These are phyloP conservation scores for Polyporus tsugae DNA, from an alignment of 1,284 basidiomycete genomes.

Conservation along the genomic window DNA sequence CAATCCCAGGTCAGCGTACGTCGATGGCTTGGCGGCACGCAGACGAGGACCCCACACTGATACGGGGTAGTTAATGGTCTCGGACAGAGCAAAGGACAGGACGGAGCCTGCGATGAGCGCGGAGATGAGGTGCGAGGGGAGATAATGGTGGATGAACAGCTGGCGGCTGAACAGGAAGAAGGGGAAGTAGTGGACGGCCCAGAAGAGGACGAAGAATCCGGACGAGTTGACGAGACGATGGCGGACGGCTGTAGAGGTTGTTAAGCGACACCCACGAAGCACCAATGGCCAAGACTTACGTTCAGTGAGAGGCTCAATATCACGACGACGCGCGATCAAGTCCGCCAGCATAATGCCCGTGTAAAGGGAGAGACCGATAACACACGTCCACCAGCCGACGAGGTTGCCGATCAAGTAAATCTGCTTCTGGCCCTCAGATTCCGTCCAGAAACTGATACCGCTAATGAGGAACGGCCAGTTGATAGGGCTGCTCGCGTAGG, in stretches of 20 bases:
- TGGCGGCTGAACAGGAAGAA: slow-evolving; percentile 99
- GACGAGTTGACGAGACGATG: slow-evolving; percentile 95
- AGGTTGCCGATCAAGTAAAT: slow-evolving; percentile 98
- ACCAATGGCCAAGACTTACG: slow-evolving; percentile 60
- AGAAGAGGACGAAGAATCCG: slow-evolving; percentile 94
- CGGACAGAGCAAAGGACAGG: slow-evolving; percentile 91
- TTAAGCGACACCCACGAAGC: slow-evolving; percentile 15
- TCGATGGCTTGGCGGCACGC: slow-evolving; percentile 58
- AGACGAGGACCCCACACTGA: slow-evolving; percentile 67
- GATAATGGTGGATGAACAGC: slow-evolving; percentile 97
- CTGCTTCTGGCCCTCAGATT: slow-evolving; percentile 85
- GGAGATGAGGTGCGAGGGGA: slow-evolving; percentile 93
- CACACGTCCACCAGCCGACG: slow-evolving; percentile 94
- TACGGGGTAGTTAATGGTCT: slow-evolving; percentile 94
- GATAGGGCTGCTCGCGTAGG: slow-evolving; percentile 93
- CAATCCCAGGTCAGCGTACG: slow-evolving; percentile 78
- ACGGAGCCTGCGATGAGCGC: slow-evolving; percentile 92
- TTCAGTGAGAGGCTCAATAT: slow-evolving; percentile 86
- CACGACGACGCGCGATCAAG: slow-evolving; percentile 86
- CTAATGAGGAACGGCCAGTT: slow-evolving; percentile 98
- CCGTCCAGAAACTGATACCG: slow-evolving; percentile 99
- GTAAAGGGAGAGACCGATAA: slow-evolving; percentile 87
- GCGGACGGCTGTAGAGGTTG: slow-evolving; percentile 70
- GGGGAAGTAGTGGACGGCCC: slow-evolving; percentile 96
- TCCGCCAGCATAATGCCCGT: slow-evolving; percentile 92